phyloP scores from a whole-genome alignment of 1,139 yeast species.

The Magnusiomyces ingens region DNA sequence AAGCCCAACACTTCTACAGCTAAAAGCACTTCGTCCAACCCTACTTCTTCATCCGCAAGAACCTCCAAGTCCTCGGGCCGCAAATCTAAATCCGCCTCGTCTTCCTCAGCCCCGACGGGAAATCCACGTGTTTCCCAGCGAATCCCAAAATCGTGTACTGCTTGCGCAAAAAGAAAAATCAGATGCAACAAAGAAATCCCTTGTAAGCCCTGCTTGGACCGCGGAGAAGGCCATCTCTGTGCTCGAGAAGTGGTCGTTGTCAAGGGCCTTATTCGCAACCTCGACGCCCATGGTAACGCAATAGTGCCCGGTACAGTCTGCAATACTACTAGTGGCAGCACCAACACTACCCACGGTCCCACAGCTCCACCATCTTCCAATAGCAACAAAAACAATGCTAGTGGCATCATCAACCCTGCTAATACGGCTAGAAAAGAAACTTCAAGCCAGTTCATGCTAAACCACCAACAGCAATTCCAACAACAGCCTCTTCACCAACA shows the following conservation, averaged over 20 bases:
- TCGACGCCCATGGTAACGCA: constrained; percentile 4
- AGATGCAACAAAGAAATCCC: constrained; percentile 22
- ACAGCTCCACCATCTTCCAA: background rate
- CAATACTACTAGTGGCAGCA: background rate
- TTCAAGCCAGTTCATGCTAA: too few species aligned
- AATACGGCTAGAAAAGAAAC: background rate
- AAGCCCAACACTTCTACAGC: too few species aligned
- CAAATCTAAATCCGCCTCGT: too few species aligned
- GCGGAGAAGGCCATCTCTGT: constrained; percentile 20
- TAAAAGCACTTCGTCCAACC: too few species aligned
- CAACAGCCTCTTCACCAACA: too few species aligned
- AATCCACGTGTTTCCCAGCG: constrained; percentile 16
- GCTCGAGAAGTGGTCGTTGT: constrained; percentile 22
- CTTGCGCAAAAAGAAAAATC: constrained; percentile 19
- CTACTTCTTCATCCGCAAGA: too few species aligned
- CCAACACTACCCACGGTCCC: too few species aligned
- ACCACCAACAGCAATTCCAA: too few species aligned
- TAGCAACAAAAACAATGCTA: background rate
- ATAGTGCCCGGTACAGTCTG: background rate
- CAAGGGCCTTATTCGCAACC: constrained; percentile 17
- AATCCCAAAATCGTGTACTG: constrained; percentile 18
- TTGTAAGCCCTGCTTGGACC: constrained; percentile 18
- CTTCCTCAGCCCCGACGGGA: too few species aligned
- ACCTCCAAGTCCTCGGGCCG: too few species aligned
- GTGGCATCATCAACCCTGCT: background rate